phyloP scores from a whole-genome alignment of 129 eudicot genomes.

The Saposhnikovia divaricata region DNA sequence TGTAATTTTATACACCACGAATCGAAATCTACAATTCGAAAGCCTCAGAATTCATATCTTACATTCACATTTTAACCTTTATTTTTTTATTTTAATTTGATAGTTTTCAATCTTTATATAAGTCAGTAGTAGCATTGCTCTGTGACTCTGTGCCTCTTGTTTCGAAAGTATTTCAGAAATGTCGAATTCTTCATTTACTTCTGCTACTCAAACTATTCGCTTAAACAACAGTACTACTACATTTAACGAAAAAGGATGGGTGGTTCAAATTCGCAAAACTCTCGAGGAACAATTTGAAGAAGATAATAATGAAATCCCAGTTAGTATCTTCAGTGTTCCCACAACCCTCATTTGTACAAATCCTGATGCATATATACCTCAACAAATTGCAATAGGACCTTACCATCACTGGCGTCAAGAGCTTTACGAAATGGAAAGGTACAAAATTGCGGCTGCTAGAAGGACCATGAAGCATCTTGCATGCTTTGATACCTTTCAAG shows the following conservation, averaged over 20 bases:
- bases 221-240: conserved; percentile 13
- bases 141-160: neutral
- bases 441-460: conserved; percentile 44
- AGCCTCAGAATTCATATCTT: neutral
- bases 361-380: conserved; percentile 47
- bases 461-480: conserved; percentile 26
- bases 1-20: neutral
- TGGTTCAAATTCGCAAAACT: conserved; percentile 42
- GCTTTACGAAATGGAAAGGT: conserved; percentile 56
- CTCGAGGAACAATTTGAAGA: conserved; percentile 44
- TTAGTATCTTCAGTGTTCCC: conserved; percentile 44
- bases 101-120: too few relatives aligned
- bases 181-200: conserved; percentile 2
- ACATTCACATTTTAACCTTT: neutral
- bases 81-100: too few relatives aligned
- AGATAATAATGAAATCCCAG: conserved; percentile 29
- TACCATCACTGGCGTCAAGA: conserved; percentile 46
- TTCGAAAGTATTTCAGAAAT: neutral
- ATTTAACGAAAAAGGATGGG: conserved; percentile 48
- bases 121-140: neutral
- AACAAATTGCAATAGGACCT: conserved; percentile 58
- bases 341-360: conserved; percentile 17
- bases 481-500: conserved; percentile 20
- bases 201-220: conserved; percentile 13
- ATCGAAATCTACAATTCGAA: neutral